phyloP scores from a whole-genome alignment of 1,139 yeast genomes.

The Spathaspora sp. region DNA sequence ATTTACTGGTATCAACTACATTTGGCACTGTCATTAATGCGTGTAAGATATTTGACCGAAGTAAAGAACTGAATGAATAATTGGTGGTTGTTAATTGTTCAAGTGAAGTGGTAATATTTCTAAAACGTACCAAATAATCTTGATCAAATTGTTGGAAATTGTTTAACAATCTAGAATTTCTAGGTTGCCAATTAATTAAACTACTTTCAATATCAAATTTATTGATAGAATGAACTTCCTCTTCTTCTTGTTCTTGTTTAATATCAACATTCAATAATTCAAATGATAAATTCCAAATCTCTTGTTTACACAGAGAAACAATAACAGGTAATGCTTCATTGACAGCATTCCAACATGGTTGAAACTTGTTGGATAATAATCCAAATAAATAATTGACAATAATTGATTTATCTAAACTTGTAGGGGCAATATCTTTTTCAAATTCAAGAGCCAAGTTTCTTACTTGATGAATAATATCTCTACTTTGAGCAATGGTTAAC shows the following conservation, averaged over 20 bases:
- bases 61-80: slow-evolving; percentile 8
- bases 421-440: slow-evolving; percentile 35
- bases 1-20: slow-evolving; percentile 57
- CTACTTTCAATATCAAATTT: slow-evolving; percentile 18
- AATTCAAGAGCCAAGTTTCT: slow-evolving; percentile 59
- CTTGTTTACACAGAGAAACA: slow-evolving; percentile 38
- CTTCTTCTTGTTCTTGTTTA: slow-evolving; percentile 14
- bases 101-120: slow-evolving; percentile 29
- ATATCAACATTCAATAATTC: slow-evolving; percentile 34
- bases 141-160: slow-evolving; percentile 24
- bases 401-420: slow-evolving; percentile 33
- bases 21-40: slow-evolving; percentile 43
- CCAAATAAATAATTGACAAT: slow-evolving; percentile 69
- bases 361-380: slow-evolving; percentile 68
- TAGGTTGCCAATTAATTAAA: slow-evolving; percentile 31
- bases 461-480: slow-evolving; percentile 73
- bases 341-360: slow-evolving; percentile 84
- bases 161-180: slow-evolving; percentile 27
- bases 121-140: slow-evolving; percentile 22
- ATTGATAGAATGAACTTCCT: slow-evolving; percentile 19
- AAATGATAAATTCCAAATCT: slow-evolving; percentile 58
- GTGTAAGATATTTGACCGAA: slow-evolving; percentile 11
- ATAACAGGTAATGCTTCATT: slow-evolving; percentile 57
- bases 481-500: slow-evolving; percentile 61
- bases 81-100: slow-evolving; percentile 19